phyloP scores from a whole-genome alignment of 345 rosid genomes.

The Arabidopsis thaliana region DNA sequence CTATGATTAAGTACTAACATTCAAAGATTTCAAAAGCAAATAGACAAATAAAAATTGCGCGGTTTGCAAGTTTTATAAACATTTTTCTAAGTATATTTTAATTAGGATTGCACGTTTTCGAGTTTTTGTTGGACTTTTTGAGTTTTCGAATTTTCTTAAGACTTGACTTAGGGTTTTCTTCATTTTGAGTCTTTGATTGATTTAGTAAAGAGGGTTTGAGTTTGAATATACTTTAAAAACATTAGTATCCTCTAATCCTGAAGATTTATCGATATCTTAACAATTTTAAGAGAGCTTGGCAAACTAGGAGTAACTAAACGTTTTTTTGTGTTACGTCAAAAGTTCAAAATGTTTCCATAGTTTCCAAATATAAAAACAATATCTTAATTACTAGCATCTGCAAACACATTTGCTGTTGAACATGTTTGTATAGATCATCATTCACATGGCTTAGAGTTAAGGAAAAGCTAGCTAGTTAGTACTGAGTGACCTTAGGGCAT shows the following conservation, averaged over 20 bases:
- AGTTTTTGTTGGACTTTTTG: not conserved
- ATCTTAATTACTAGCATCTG: not conserved
- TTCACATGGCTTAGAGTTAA: constrained; percentile 43
- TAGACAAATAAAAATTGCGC: not conserved
- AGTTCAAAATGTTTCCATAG: not conserved
- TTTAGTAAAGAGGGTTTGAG: not conserved
- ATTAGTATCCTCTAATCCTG: not conserved
- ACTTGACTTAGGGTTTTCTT: not conserved
- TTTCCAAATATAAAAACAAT: not conserved
- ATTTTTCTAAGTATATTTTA: not conserved
- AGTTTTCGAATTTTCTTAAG: not conserved
- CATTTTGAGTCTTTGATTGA: not conserved
- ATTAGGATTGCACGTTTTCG: not conserved
- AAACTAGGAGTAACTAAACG: not conserved
- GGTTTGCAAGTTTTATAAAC: not conserved
- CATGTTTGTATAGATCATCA: constrained; percentile 9
- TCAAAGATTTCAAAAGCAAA: not conserved
- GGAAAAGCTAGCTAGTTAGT: constrained; percentile 38
- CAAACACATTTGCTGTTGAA: constrained; percentile 1
- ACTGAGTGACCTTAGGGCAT: constrained; percentile 35
- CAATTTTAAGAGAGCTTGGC: not conserved
- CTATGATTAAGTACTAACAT: not conserved
- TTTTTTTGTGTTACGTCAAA: not conserved
- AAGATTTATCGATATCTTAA: not conserved
- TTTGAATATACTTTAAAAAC: not conserved